These are phyloP conservation scores for Lodderomyces pseudojiufengensis DNA, from an alignment of 1,139 yeast genomes.

Conservation along the genomic window DNA sequence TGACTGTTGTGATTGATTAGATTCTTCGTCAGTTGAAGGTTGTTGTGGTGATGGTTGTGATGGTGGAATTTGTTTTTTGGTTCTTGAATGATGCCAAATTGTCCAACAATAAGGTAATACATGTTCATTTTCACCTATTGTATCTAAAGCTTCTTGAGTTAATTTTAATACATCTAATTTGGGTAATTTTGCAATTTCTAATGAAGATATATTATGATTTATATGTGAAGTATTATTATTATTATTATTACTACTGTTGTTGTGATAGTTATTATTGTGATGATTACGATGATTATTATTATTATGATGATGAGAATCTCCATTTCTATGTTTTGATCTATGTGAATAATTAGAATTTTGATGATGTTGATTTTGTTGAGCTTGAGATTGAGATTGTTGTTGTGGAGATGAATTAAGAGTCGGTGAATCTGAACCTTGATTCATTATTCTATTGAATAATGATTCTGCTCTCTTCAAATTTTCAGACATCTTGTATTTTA, in stretches of 20 bases:
- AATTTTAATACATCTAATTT: slow-evolving; percentile 33
- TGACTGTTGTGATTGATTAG: background rate
- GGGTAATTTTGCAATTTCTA: slow-evolving; percentile 25
- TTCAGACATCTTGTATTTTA: slow-evolving; percentile 33
- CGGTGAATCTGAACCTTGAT: slow-evolving; percentile 24
- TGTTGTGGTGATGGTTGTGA: no score
- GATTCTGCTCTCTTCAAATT: slow-evolving; percentile 50
- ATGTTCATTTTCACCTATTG: slow-evolving; percentile 32
- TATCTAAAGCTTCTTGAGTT: slow-evolving; percentile 30
- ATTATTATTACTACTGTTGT: background rate
- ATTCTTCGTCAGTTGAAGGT: slow-evolving; percentile 9
- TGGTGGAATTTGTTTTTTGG: slow-evolving; percentile 26
- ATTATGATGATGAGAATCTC: background rate
- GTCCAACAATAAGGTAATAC: slow-evolving; percentile 50
- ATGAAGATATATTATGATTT: slow-evolving; percentile 13
- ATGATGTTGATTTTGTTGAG: background rate
- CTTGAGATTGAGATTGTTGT: slow-evolving; percentile 7
- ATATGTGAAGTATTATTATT: slow-evolving; percentile 3
- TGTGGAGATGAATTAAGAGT: slow-evolving; percentile 8
- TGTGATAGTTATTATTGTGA: background rate
- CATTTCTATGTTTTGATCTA: background rate
- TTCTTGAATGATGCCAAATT: slow-evolving; percentile 44
- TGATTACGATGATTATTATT: background rate
- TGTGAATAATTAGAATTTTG: background rate
- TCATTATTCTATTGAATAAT: slow-evolving; percentile 47